A percentile compares a stretch with the other conserved stretches of the same genome.
These are phyloP conservation scores for Beauveria australis DNA, from an alignment of 2,329 filamentous ascomycete genomes.

Conservation along the genomic window DNA sequence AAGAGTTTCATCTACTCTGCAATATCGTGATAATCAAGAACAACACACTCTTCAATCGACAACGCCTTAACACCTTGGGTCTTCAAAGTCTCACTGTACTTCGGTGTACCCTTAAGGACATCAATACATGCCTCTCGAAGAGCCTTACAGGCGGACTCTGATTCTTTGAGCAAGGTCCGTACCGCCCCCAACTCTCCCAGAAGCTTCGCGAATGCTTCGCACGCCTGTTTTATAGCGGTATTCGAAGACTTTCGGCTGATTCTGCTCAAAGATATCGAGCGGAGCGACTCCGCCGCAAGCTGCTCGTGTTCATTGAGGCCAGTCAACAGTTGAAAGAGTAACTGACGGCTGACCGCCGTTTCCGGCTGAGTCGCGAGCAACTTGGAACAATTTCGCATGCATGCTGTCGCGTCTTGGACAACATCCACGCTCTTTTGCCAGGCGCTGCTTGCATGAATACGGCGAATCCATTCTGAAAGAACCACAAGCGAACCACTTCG, in stretches of 20 bases:
- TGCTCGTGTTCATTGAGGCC: constrained; percentile 19
- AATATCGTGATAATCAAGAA: constrained; percentile 9
- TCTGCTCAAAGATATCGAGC: constrained; percentile 15
- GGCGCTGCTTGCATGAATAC: neutral
- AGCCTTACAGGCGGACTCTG: neutral
- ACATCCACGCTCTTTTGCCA: neutral
- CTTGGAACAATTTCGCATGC: neutral
- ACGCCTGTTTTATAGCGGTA: constrained; percentile 12
- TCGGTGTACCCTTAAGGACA: neutral
- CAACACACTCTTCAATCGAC: constrained; percentile 7
- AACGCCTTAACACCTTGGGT: neutral
- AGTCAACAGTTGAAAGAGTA: constrained; percentile 22
- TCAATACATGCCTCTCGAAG: neutral
- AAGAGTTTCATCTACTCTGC: neutral
- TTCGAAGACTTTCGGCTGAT: constrained; percentile 2
- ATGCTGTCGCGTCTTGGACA: neutral
- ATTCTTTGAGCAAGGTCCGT: constrained; percentile 24
- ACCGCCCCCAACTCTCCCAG: constrained; percentile 24
- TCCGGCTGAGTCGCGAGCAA: neutral
- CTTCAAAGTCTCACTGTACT: constrained; percentile 1
- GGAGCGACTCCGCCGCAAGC: constrained; percentile 18
- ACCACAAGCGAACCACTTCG: neutral
- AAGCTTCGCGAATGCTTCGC: constrained; percentile 20
- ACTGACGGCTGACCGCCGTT: constrained; percentile 14
- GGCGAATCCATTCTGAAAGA: constrained; percentile 8